Base-by-base conservation (phyloP, 352 stramenopile genomes). In the Pythium monospermum region DNA sequence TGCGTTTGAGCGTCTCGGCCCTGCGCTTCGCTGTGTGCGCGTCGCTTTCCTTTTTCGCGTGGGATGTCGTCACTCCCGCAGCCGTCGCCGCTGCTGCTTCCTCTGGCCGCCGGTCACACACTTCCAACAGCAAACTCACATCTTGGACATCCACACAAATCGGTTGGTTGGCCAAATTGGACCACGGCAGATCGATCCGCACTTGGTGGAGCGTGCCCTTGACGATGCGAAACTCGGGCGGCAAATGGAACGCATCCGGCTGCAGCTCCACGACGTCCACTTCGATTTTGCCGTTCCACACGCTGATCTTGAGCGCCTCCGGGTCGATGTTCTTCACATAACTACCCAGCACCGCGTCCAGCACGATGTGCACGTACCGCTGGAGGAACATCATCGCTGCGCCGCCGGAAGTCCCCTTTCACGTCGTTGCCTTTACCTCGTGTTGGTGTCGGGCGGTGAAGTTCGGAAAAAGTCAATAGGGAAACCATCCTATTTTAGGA, bases 261-360 rank as follows among this genome's bases (percentile, higher is more conserved):
- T 84, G 74, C 25, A 90, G 63, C 72, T 93, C 82, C 28, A 93
- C 73, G 10, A 80, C 68, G 37, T 90, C 79, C 36, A 93, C 68
- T 67, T 91, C 76, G 55, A 93, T 85, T 70, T 89, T 80, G 38
- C 82, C 82, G 49, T 85, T 90, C 82, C 82, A 93, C 11, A 93
- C 73, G 61, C 75, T 87, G 68, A 93, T 89, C 66, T 87, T 77
- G 33, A 93, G 66, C 42, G 79, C 70, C 46, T 85, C 75, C n/a
- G 82, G 77, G 58, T 93, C 82, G 53, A 91, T 87, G 68, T 93
- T 87, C 68, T 91, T 90, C 15, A 93, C 77, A 55, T 93, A 93
- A 53, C 65, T 83, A 32, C 82, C 82, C 41, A 93, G 74, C 48
- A 93, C 73, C 12, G 79, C 80, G 48, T 93, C 80, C 61, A 93